Base-by-base conservation (phyloP, 441 rosid species). In the Gossypium lobatum region DNA sequence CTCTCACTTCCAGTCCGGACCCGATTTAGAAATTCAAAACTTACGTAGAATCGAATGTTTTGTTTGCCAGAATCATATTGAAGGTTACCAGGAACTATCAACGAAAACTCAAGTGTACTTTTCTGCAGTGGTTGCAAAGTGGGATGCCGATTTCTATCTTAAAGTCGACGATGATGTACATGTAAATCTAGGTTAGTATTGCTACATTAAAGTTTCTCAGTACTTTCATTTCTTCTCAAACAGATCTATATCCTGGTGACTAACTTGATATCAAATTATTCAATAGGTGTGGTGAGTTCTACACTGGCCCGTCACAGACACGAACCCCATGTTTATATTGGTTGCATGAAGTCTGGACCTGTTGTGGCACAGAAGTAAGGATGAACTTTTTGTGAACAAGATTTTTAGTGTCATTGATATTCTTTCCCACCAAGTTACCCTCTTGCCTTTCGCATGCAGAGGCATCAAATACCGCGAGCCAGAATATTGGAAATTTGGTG, bases 271-370 rank as follows among this genome's bases (percentile, higher is more conserved):
- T 72, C 7, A 72, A 70, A 73, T 21, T 25, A 34, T 82, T 8
- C 73, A 63, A 17, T 83, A 95, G 97, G 97, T 75, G 91, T 87
- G 94, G 75, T 95, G 48, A 94, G 96, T 67, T 91, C 98, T 73
- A 91, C 92, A 58, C 80, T 95, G 91, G 93, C 91, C 50, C 96
- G 86, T 16, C 94, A 95, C 73, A 85, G 97, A 83, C 87, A 93
- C 50, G 90, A 92, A 75, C 83, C 89, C 0, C 92, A 87, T 37
- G 89, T 91, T 73, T 95, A 95, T 79, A 89, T 95, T 6, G 98
- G 96, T 48, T 95, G 97, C 80, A 95, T 95, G 97, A 95, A 95
- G 80, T 95, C 98, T 4, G 97, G 97, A 85, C 92, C 93, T 26
- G 95, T 92, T 72, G 87, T 92, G 23, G 88, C 97, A 60, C 97